These are phyloP conservation scores for Acacia acuminata DNA, from an alignment of 306 rosid genomes.

Conservation along the genomic window DNA sequence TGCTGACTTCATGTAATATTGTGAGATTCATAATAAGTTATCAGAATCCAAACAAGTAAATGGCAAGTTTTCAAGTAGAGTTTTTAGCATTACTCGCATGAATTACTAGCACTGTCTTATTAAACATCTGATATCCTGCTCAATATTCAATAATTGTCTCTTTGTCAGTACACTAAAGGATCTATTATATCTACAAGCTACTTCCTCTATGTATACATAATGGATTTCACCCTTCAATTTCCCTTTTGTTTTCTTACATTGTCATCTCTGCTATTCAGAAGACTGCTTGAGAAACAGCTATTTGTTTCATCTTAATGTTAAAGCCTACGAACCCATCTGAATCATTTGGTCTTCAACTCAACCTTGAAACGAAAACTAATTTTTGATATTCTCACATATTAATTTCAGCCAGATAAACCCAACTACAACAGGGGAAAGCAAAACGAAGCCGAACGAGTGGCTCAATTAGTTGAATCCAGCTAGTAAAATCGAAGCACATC, in stretches of 20 bases:
- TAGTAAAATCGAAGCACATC: not conserved
- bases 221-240: not conserved
- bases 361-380: no score
- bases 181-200: not conserved
- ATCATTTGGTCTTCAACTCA: not conserved
- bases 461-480: not conserved
- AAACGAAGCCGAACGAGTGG: not conserved
- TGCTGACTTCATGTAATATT: not conserved
- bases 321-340: not conserved
- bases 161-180: not conserved
- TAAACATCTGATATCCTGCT: not conserved
- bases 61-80: not conserved
- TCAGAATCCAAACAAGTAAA: not conserved
- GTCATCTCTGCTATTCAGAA: not conserved
- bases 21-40: not conserved
- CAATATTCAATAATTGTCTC: not conserved
- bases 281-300: not conserved
- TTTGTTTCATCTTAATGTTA: not conserved
- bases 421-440: no score
- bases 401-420: no score
- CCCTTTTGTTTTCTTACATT: not conserved
- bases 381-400: no score
- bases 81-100: not conserved
- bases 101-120: not conserved
- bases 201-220: not conserved